Evolutionary conservation across 345 rosid species (phyloP), one percentile per base, ranked within the genome.

Genomic region (Euclidium syriacum): DNA sequence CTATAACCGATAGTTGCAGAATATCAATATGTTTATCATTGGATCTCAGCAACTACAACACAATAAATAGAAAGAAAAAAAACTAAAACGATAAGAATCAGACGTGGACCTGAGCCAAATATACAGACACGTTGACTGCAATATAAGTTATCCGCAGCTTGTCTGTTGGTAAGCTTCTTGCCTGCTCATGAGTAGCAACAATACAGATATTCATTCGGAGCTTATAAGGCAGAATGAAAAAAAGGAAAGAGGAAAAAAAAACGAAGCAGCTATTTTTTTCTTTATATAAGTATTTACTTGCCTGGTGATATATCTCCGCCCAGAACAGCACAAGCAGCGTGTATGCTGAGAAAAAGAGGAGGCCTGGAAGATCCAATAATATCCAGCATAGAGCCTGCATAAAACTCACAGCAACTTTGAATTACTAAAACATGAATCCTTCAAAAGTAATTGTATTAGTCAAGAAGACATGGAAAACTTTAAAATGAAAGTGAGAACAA

Each of bases 251-350:
- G n/a, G n/a, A n/a, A n/a, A n/a, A n/a, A n/a, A n/a, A n/a, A n/a
- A n/a, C n/a, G n/a, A n/a, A n/a, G n/a, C n/a, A n/a, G n/a, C n/a
- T n/a, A n/a, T n/a, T n/a, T n/a, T n/a, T n/a, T 15, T 10, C 4
- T 18, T 7, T 30, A 10, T 39, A 2, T 0, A 32, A 29, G 15
- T 20, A 51, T 24, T 38, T 24, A 66, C 86, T 78, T 77, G 77
- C 99, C 96, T 95, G 97, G 75, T 88, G 97, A 80, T 95, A 95
- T 81, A 95, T 95, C 78, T 95, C 99, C 15, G 99, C 99, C 99
- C 99, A 95, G 66, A 95, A 95, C 35, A 95, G 81, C 56, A 90
- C 97, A 5, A 95, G 90, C 61, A 95, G 75, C 0, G 97, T 90
- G 76, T 86, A 95, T 0, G 97, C 86, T 2, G 99, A 88, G 82